These are phyloP conservation scores for Pulicaria dysenterica DNA, from an alignment of 129 eudicot genomes.

Conservation along the genomic window DNA sequence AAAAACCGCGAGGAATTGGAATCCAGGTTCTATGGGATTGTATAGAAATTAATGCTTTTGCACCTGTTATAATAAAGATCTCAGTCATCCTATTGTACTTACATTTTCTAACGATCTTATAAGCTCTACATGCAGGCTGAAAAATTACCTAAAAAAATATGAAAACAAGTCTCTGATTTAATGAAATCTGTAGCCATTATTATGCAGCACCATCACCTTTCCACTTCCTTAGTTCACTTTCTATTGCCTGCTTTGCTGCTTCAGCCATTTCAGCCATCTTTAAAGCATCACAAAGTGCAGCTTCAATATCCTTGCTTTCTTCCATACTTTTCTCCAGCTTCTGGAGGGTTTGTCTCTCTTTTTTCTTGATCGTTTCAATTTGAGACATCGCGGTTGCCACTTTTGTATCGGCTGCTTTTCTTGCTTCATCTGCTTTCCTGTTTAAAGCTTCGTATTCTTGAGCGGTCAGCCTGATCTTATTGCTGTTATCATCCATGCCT, in stretches of 20 bases:
- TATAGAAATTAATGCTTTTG: conserved; percentile 23
- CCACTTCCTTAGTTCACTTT: conserved; percentile 61
- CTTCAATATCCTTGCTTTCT: conserved; percentile 56
- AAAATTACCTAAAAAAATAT: neutral
- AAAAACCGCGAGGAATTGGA: conserved; percentile 9
- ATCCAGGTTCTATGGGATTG: conserved; percentile 28
- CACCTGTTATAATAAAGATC: conserved; percentile 32
- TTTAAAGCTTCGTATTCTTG: conserved; percentile 65
- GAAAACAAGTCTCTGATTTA: neutral
- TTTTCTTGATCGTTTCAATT: conserved; percentile 57
- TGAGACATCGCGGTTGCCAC: conserved; percentile 68
- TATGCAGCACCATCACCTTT: conserved; percentile 35
- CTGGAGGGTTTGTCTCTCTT: conserved; percentile 44
- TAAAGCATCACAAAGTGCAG: conserved; percentile 54
- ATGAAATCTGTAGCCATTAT: neutral
- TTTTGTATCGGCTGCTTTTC: conserved; percentile 53
- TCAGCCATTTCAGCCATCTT: conserved; percentile 81
- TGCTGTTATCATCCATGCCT: conserved; percentile 12
- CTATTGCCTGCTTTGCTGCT: conserved; percentile 58
- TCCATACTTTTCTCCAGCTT: conserved; percentile 47
- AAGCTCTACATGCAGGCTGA: conserved; percentile 17
- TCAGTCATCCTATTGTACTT: conserved; percentile 26
- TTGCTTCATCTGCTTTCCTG: conserved; percentile 49
- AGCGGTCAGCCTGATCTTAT: conserved; percentile 49
- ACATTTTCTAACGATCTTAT: conserved; percentile 5